phyloP scores from a whole-genome alignment of 805 yeast genomes.

The Cyberlindnera xylosilytica region DNA sequence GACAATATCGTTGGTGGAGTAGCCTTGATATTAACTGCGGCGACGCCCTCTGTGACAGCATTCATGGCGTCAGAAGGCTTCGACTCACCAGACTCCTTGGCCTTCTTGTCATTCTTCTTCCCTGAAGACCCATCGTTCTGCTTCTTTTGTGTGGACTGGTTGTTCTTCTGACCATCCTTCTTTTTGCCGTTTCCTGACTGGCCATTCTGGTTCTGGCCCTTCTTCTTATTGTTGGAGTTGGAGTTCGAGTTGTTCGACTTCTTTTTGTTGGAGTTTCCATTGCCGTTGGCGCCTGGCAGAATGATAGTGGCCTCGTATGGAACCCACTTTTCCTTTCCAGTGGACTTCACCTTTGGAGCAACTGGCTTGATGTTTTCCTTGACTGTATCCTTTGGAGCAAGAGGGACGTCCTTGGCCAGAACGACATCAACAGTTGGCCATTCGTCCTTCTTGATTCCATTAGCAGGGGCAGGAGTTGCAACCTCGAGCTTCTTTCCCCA shows the following conservation, averaged over 20 bases:
- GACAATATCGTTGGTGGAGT: neutral
- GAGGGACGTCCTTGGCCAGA: constrained; percentile 7
- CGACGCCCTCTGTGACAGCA: neutral
- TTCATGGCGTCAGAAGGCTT: neutral
- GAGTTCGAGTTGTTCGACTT: constrained; percentile 6
- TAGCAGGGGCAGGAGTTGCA: constrained; percentile 3
- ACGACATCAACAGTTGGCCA: constrained; percentile 25
- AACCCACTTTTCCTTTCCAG: constrained; percentile 61
- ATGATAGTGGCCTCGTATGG: constrained; percentile 58
- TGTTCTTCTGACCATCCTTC: constrained; percentile 7
- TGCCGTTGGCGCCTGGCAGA: constrained; percentile 22
- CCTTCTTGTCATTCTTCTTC: neutral
- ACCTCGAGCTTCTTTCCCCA: constrained; percentile 23
- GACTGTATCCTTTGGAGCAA: neutral
- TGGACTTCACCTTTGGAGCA: constrained; percentile 18
- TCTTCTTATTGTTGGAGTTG: constrained; percentile 4
- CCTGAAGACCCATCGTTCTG: constrained; percentile 2
- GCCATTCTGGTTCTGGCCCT: constrained; percentile 7
- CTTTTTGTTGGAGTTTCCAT: constrained; percentile 5
- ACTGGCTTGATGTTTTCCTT: constrained; percentile 4
- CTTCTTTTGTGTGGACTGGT: constrained; percentile 7
- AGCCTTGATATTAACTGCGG: neutral
- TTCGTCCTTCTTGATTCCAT: constrained; percentile 13
- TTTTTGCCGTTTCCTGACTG: constrained; percentile 5
- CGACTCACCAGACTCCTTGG: neutral